These are phyloP conservation scores for Cercospora zeina DNA, from an alignment of 2,329 filamentous ascomycete species.

Conservation along the genomic window DNA sequence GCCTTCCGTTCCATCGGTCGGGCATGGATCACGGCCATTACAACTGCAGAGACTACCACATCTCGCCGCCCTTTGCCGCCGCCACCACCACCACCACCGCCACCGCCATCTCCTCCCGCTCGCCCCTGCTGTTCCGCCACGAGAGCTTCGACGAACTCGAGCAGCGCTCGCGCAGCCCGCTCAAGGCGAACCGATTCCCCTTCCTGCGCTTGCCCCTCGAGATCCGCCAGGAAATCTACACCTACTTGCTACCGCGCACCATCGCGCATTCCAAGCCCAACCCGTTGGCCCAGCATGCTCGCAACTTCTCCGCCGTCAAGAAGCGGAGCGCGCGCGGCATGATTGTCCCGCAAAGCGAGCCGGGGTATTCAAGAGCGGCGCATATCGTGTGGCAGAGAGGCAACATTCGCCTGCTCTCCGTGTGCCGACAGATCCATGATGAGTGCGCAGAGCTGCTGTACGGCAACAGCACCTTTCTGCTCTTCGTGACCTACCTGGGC, in stretches of 20 bases:
- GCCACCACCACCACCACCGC: slow-evolving; percentile 32
- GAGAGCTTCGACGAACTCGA: slow-evolving; percentile 39
- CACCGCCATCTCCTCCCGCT: slow-evolving; percentile 21
- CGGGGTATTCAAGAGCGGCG: slow-evolving; percentile 14
- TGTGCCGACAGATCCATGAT: slow-evolving; percentile 47
- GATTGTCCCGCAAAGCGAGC: slow-evolving; percentile 25
- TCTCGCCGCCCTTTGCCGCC: slow-evolving; percentile 35
- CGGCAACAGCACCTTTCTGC: slow-evolving; percentile 48
- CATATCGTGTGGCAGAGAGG: slow-evolving; percentile 48
- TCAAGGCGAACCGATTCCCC: slow-evolving; percentile 36
- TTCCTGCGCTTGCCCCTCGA: slow-evolving; percentile 47
- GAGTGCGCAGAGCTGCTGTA: slow-evolving; percentile 52
- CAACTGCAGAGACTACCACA: slow-evolving; percentile 43
- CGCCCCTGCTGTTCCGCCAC: slow-evolving; percentile 29
- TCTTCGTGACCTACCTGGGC: slow-evolving; percentile 48
- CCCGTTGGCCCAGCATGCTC: slow-evolving; percentile 33
- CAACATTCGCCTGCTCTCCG: slow-evolving; percentile 44
- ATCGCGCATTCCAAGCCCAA: slow-evolving; percentile 32
- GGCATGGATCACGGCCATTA: slow-evolving; percentile 41
- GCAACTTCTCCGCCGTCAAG: slow-evolving; percentile 38
- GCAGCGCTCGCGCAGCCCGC: slow-evolving; percentile 37
- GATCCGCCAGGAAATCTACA: slow-evolving; percentile 48
- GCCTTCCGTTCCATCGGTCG: background rate
- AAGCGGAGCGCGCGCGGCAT: slow-evolving; percentile 34
- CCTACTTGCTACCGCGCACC: slow-evolving; percentile 47